Evolutionary conservation across 2,329 filamentous ascomycete genomes (phyloP), one percentile per base, ranked within the genome.

Genomic region (Chaetomium olivaceum): DNA sequence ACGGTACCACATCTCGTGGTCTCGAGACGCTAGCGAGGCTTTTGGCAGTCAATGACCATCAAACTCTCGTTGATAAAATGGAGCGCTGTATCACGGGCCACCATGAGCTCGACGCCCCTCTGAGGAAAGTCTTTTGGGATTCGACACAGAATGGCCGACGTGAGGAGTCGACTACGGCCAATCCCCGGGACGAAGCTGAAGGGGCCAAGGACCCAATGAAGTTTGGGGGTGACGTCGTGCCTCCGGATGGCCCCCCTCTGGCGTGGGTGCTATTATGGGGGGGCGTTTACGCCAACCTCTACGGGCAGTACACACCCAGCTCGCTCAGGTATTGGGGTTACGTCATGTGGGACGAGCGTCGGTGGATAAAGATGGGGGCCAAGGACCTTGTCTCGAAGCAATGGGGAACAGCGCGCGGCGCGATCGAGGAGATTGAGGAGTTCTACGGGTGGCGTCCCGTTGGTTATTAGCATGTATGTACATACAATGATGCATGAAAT

Each of bases 281-380:
- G 7, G 60, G 60, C 1, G 11, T 16, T 4, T 62, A 55, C 19
- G 33, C 51, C 50, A 62, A 62, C 23, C 21, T 62, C 25, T 62
- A 21, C 33, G 60, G 60, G 19, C 51, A 19, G 3, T 46, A 62
- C n/a, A 27, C 48, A 3, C 60, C 60, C 5, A 16, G 19, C 9
- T 4, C 60, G 25, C 3, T 56, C 9, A 21, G 9, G 60, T 2
- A 43, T 43, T 61, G 51, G 51, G 60, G 51, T 3, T 56, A 56
- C 33, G 60, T 62, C 6, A 56, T 62, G 51, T 62, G 60, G 60
- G 60, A 62, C 25, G 60, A 48, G 27, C 23, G 19, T 14, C 23
- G 50, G 19, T 62, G 33, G 60, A 11, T 31, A 16, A 33, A 61
- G 31, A 19, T 56, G 29, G 60, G 60, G 19, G 50, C 25, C 6